Conservation (phyloP, 1,139 yeast genomes). For the Blastobotrys illinoisensis region DNA sequence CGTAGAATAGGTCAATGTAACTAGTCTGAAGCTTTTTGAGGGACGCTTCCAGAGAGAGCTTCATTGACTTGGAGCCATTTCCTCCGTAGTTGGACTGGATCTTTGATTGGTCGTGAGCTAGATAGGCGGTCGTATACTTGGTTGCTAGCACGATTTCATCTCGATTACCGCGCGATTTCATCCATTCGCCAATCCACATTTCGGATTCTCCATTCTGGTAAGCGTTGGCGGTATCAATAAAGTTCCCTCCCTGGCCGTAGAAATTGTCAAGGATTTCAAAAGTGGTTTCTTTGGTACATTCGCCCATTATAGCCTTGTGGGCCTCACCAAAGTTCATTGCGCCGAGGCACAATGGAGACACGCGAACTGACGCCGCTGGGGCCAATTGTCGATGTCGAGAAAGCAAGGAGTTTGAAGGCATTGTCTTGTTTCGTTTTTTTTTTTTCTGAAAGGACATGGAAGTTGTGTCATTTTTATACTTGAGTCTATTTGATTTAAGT, state of each 20-base stretch:
- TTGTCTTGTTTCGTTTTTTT: no score
- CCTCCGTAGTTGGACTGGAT: slow-evolving; percentile 16
- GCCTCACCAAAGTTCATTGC: slow-evolving; percentile 26
- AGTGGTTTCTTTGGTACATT: slow-evolving; percentile 17
- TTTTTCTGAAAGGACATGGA: no score
- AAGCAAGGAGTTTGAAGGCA: background rate
- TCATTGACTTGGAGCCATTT: slow-evolving; percentile 13
- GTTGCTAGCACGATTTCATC: slow-evolving; percentile 21
- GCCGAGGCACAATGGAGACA: slow-evolving; percentile 26
- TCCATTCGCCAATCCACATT: slow-evolving; percentile 21
- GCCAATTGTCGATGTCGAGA: slow-evolving; percentile 10
- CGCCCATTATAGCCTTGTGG: slow-evolving; percentile 20
- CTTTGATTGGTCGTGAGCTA: slow-evolving; percentile 1
- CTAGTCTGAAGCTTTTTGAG: slow-evolving; percentile 17
- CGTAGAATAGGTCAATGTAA: slow-evolving; percentile 17
- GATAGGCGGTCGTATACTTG: slow-evolving; percentile 17
- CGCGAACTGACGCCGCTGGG: slow-evolving; percentile 24
- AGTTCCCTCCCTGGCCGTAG: slow-evolving; percentile 24
- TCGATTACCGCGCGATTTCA: slow-evolving; percentile 15
- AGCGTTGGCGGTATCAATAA: slow-evolving; percentile 25
- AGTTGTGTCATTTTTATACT: no score
- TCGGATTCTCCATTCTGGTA: slow-evolving; percentile 24
- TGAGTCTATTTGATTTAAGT: no score
- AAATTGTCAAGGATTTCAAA: slow-evolving; percentile 23
- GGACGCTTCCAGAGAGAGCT: slow-evolving; percentile 12